Percentiles rank a stretch among this genome's conserved stretches.
phyloP scores from a whole-genome alignment of 2,329 filamentous ascomycete species.

The Pseudocercospora fuligena region DNA sequence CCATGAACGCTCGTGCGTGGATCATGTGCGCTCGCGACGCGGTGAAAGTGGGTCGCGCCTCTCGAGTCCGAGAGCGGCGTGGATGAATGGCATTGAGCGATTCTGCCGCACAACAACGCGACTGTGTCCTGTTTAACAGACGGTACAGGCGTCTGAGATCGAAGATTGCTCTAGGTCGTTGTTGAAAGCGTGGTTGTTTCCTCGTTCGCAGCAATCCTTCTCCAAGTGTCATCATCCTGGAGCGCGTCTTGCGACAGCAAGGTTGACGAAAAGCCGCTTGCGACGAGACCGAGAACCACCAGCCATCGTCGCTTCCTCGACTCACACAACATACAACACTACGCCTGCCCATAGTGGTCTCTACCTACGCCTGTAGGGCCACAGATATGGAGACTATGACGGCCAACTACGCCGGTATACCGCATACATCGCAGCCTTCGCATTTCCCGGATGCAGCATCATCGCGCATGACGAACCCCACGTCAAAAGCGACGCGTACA shows the following conservation, averaged over 20 bases:
- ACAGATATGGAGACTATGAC: slow-evolving; percentile 30
- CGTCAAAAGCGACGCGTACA: slow-evolving; percentile 33
- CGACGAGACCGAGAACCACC: slow-evolving; percentile 1
- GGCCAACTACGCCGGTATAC: slow-evolving; percentile 19
- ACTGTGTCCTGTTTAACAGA: background rate
- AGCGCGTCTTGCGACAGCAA: slow-evolving; percentile 9
- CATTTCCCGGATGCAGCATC: slow-evolving; percentile 10
- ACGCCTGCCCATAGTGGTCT: background rate
- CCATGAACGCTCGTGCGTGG: background rate
- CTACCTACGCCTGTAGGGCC: background rate
- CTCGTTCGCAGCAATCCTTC: background rate
- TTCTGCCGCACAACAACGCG: background rate
- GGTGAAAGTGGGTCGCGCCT: background rate
- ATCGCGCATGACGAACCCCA: slow-evolving; percentile 22
- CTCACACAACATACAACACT: background rate
- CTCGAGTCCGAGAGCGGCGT: background rate
- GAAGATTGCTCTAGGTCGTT: background rate
- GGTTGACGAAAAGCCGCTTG: slow-evolving; percentile 8
- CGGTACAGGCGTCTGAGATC: background rate
- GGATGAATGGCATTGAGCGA: background rate
- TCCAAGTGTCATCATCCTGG: too few relatives aligned
- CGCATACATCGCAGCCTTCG: slow-evolving; percentile 20
- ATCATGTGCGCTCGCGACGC: background rate
- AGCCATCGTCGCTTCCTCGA: slow-evolving; percentile 1
- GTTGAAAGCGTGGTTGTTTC: background rate